Conservation (phyloP, 1,284 basidiomycete genomes). For the Phellopilus nigrolimitatus region DNA sequence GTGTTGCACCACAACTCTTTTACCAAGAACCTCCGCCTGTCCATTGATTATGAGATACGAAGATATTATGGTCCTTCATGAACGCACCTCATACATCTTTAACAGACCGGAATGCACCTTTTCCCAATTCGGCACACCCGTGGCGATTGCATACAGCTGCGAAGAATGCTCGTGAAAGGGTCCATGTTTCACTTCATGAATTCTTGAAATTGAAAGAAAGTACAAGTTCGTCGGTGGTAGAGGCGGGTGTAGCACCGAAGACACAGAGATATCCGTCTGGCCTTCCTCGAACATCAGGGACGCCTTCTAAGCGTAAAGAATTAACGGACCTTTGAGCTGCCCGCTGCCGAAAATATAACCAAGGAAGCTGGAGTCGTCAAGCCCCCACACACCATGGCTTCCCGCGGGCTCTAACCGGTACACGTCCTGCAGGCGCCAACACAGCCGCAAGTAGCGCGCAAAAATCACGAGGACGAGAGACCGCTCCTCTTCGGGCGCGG, state of each 20-base stretch:
- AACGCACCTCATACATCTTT: slow-evolving; percentile 88
- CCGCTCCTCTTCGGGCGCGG: slow-evolving; percentile 51
- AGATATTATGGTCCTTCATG: not conserved
- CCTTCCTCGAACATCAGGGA: slow-evolving; percentile 35
- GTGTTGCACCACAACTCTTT: slow-evolving; percentile 96
- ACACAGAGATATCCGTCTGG: slow-evolving; percentile 53
- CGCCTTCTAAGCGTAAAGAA: slow-evolving; percentile 16
- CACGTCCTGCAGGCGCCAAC: slow-evolving; percentile 83
- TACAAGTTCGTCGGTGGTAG: slow-evolving; percentile 68
- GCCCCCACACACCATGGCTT: slow-evolving; percentile 96
- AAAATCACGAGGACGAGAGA: slow-evolving; percentile 64
- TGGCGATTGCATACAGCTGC: slow-evolving; percentile 81
- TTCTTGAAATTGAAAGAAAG: slow-evolving; percentile 76
- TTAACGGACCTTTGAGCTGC: slow-evolving; percentile 68
- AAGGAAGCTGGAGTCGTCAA: slow-evolving; percentile 92
- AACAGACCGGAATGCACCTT: slow-evolving; percentile 89
- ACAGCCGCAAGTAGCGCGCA: slow-evolving; percentile 74
- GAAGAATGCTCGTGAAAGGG: slow-evolving; percentile 93
- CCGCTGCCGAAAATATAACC: slow-evolving; percentile 92
- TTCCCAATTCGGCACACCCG: slow-evolving; percentile 79
- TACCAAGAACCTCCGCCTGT: slow-evolving; percentile 88
- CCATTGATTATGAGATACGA: slow-evolving; percentile 4
- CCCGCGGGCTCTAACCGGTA: slow-evolving; percentile 96
- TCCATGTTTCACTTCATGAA: slow-evolving; percentile 78
- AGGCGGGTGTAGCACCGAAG: slow-evolving; percentile 48